Evolutionary conservation across 2,329 filamentous ascomycete genomes (phyloP).

Genomic region (Diplodia sapinea): DNA sequence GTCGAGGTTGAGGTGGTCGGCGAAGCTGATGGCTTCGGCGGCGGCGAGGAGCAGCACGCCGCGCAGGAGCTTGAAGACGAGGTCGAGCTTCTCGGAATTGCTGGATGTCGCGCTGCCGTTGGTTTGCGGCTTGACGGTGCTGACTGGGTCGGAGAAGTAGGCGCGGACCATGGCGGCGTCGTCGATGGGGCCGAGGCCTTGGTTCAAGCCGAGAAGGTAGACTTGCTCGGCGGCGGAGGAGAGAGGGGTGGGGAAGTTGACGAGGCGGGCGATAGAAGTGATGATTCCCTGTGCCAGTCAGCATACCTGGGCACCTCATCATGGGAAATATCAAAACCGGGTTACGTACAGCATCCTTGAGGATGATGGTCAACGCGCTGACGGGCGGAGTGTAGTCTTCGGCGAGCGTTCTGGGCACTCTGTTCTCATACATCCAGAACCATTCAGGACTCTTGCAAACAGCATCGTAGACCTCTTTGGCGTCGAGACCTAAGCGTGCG

Average conservation of each 20-base stretch:
- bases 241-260: constrained; percentile 65
- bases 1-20: constrained; percentile 46
- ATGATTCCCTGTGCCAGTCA: constrained; percentile 61
- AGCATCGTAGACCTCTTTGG: constrained; percentile 55
- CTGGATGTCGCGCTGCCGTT: constrained; percentile 37
- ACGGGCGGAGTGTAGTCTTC: constrained; percentile 56
- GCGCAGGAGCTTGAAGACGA: constrained; percentile 44
- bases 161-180: constrained; percentile 63
- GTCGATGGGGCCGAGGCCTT: constrained; percentile 62
- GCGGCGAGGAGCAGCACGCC: constrained; percentile 47
- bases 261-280: constrained; percentile 66
- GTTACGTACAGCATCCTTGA: constrained; percentile 52
- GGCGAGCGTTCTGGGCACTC: constrained; percentile 60
- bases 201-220: constrained; percentile 65
- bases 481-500: constrained; percentile 59
- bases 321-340: no score
- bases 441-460: constrained; percentile 51
- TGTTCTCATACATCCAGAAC: constrained; percentile 63
- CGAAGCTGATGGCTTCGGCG: constrained; percentile 47
- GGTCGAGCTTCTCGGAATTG: constrained; percentile 40
- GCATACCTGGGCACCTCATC: background rate
- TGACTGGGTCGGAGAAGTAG: constrained; percentile 53
- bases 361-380: constrained; percentile 54
- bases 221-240: constrained; percentile 68
- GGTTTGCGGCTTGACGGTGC: constrained; percentile 39